A percentile compares a stretch with the other conserved stretches of the same genome.
These are phyloP conservation scores for Spinacia oleracea DNA, from an alignment of 179 eudicot genomes.

Conservation along the genomic window DNA sequence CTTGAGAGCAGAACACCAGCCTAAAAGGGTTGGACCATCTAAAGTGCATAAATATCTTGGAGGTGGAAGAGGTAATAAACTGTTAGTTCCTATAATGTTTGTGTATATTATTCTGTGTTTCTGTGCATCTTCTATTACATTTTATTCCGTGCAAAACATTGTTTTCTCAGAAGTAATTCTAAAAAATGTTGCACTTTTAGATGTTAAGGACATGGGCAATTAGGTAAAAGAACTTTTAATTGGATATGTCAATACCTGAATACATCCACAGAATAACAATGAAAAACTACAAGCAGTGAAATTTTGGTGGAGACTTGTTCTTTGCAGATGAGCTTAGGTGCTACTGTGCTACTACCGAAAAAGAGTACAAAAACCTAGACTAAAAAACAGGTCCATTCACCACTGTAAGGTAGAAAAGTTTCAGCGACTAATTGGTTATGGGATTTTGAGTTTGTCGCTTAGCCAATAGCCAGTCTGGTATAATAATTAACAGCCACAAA, in stretches of 20 bases:
- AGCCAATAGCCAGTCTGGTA: not conserved
- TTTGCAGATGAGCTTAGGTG: not conserved
- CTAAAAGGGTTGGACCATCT: constrained; percentile 70
- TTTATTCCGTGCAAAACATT: not conserved
- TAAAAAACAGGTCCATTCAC: not conserved
- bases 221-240: not conserved
- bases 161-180: not conserved
- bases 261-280: not conserved
- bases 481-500: not conserved
- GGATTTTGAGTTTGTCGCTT: not conserved
- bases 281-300: not conserved
- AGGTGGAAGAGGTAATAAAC: constrained; percentile 64
- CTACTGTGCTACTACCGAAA: not conserved
- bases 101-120: not conserved
- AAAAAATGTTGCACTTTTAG: not conserved
- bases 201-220: not conserved
- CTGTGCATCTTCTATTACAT: not conserved
- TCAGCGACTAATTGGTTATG: not conserved
- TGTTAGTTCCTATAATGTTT: constrained; percentile 12
- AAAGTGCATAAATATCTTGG: constrained; percentile 76
- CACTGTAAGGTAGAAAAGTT: not conserved
- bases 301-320: not conserved
- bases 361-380: not conserved
- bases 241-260: not conserved
- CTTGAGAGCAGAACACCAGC: constrained; percentile 65